Base-by-base conservation (phyloP, 2,329 filamentous ascomycete species). In the Penicillium sp. region DNA sequence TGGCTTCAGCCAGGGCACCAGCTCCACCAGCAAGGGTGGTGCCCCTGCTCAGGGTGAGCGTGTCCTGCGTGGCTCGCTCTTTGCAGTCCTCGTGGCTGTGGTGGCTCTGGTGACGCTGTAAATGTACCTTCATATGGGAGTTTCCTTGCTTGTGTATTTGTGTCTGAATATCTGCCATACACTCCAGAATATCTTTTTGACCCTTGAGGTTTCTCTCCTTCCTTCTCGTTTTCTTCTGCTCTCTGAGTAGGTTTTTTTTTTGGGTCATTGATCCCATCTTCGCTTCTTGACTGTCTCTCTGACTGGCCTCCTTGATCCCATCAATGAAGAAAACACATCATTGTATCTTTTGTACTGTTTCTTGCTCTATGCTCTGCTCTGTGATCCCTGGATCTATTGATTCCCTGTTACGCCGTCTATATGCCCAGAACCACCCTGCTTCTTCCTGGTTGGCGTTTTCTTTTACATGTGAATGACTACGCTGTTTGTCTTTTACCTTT, bases 81-180 rank as follows among this genome's bases (percentile, higher is more conserved):
- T 82, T 59, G 80, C 79, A 22, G 79, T 78, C 15, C 64, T 81
- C 57, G 76, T 82, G 43, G 80, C 79, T 20, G 69, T 81, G 25
- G 74, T 81, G 48, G 79, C 75, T 54, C 67, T 81, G 64, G 75
- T 81, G 62, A 72, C 76, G 52, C 66, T 81, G 70, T 81, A 72
- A 76, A 69, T 57, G 45, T 63, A 57, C 8, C 39, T 62, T 57
- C 43, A 52, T 57, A 28, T 47, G n/a, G 39, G 37, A 28, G 38
- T 39, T 50, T 63, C 47, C 53, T 59, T 43, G 39, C 58, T 10
- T 47, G 52, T 52, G 35, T 57, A n/a, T 20, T 37, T 47, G 37
- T 54, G 22, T 54, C 28, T 28, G 43, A 47, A 47, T 31, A 47
- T 12, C 15, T 47, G 25, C 43, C 43, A 47, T 47, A 47, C 43